phyloP scores from a whole-genome alignment of 306 rosid species.

The Vigna angularis region DNA sequence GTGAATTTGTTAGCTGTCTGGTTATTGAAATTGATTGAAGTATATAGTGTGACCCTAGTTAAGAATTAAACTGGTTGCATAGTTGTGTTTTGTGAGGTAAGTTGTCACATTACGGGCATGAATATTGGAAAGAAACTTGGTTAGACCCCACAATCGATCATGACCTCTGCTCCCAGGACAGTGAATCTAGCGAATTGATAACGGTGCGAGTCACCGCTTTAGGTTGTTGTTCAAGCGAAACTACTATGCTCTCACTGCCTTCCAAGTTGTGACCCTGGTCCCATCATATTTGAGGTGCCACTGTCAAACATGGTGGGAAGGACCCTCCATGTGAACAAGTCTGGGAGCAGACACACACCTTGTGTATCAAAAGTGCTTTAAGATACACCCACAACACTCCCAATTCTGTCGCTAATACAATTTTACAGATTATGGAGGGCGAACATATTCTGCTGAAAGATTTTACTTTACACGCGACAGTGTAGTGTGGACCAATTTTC shows the following conservation, averaged over 20 bases:
- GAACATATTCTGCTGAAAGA: not conserved
- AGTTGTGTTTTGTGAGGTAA: slow-evolving; percentile 3
- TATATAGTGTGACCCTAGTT: no score
- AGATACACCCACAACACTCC: not conserved
- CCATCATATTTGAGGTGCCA: not conserved
- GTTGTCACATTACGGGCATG: not conserved
- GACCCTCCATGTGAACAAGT: slow-evolving; percentile 45
- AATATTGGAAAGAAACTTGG: not conserved
- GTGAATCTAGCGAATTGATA: not conserved
- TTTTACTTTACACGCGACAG: not conserved
- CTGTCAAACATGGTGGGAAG: slow-evolving; percentile 26
- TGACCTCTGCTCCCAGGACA: not conserved
- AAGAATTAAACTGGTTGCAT: not conserved
- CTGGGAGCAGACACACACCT: not conserved
- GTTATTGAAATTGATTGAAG: not conserved
- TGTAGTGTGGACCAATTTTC: slow-evolving; percentile 2
- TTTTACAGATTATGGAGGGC: not conserved
- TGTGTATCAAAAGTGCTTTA: not conserved
- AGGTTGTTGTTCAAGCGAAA: slow-evolving; percentile 23
- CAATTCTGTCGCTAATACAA: not conserved
- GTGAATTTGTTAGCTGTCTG: not conserved
- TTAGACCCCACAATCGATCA: not conserved
- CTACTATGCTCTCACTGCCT: not conserved
- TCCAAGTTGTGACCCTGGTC: slow-evolving; percentile 40
- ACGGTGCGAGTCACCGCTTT: slow-evolving; percentile 5